phyloP scores from a whole-genome alignment of 2,329 filamentous ascomycete species.

The Myriangium duriaei region DNA sequence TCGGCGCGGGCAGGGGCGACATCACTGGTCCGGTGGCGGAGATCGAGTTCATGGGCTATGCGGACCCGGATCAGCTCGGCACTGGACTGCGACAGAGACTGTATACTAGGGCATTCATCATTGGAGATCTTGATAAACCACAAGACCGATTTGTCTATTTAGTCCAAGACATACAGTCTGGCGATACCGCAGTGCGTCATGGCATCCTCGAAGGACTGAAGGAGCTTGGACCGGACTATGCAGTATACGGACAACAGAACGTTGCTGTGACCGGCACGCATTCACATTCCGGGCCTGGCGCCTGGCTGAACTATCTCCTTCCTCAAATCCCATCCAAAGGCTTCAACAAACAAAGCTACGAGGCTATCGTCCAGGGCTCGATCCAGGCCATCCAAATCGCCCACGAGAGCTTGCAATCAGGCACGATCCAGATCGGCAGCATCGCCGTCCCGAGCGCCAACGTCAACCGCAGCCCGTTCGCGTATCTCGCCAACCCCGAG shows the following conservation, averaged over 20 bases:
- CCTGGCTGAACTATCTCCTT: conserved; percentile 87
- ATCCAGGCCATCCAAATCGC: conserved; percentile 70
- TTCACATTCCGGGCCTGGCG: conserved; percentile 81
- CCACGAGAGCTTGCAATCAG: conserved; percentile 58
- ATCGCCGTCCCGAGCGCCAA: conserved; percentile 63
- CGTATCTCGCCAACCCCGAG: conserved; percentile 76
- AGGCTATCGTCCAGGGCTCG: conserved; percentile 77
- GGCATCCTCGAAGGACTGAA: conserved; percentile 70
- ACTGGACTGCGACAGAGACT: conserved; percentile 76
- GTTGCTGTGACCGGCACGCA: conserved; percentile 86
- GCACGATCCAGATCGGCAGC: conserved; percentile 57
- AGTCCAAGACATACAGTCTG: conserved; percentile 74
- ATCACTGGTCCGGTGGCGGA: conserved; percentile 77
- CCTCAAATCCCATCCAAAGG: conserved; percentile 83
- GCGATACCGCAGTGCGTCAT: conserved; percentile 76
- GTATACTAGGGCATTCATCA: conserved; percentile 80
- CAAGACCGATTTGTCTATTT: conserved; percentile 72
- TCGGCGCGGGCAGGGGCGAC: conserved; percentile 60
- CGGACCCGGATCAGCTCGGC: conserved; percentile 69
- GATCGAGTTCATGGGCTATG: conserved; percentile 85
- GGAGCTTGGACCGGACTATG: conserved; percentile 57
- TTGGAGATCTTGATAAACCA: conserved; percentile 54
- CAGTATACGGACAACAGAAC: conserved; percentile 65
- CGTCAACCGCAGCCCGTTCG: conserved; percentile 77
- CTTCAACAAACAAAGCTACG: conserved; percentile 76